Evolutionary conservation across 2,329 filamentous ascomycete species (phyloP), one percentile per base, ranked within the genome.

Genomic region (Botryotinia calthae): DNA sequence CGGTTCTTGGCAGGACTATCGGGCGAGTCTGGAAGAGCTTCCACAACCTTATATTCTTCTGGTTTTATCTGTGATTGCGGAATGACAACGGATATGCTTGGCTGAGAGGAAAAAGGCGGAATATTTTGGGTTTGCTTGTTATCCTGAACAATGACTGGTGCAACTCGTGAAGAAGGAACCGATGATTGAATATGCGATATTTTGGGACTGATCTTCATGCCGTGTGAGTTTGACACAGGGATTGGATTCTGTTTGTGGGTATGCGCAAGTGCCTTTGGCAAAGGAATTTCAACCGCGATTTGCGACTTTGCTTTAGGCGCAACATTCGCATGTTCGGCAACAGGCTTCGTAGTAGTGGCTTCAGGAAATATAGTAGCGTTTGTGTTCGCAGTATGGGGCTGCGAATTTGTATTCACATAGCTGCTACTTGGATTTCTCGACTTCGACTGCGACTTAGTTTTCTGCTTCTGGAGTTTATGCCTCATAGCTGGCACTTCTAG

Each of bases 1-100:
- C 86, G 81, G 77, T 88, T 91, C 76, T 74, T 76, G 9, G 76
- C 77, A 51, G 76, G 76, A 4, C 77, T 78, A 44, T 76, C 77
- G 1, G 79, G 78, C n/a, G 77, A 79, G 59, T 78, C 76, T 22
- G 76, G 77, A 16, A 76, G 77, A 58, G 77, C 75, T n/a, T 75
- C 77, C 9, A 79, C 63, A 66, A 77, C 73, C 48, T 76, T 76
- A 62, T 79, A 80, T 12, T 81, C 79, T 67, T 79, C 75, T 5
- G 75, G 73, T n/a, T 72, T 74, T 56, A 80, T 77, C 8, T 74
- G 75, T 20, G 77, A 74, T 37, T 75, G 67, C 25, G 78, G 79
- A 44, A 81, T 78, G 14, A 80, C 62, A 51, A 80, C 75, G 44
- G 75, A 74, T 66, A 80, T 69, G 34, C 74, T 72, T 56, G 79